Evolutionary conservation across 139 green algal species (phyloP).

Genomic region (Prasinococcaceae sp.): DNA sequence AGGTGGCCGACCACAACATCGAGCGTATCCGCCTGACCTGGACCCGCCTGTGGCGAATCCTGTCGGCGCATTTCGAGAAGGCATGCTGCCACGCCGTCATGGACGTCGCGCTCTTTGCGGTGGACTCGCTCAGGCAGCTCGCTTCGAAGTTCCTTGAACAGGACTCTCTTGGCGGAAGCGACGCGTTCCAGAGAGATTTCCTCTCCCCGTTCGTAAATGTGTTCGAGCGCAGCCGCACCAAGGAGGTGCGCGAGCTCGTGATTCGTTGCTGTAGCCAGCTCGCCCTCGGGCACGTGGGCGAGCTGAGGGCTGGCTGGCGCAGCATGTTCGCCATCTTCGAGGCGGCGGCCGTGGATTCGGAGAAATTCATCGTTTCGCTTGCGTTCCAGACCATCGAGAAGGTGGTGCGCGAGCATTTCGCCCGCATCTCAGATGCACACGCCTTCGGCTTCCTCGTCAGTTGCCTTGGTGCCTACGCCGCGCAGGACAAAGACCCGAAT

Average conservation of each 20-base stretch:
- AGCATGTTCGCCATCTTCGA: slow-evolving; percentile 99
- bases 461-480: slow-evolving; percentile 97
- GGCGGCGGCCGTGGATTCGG: slow-evolving; percentile 53
- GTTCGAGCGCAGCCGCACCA: slow-evolving; percentile 61
- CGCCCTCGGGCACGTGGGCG: slow-evolving; percentile 48
- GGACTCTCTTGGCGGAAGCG: slow-evolving; percentile 95
- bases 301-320: slow-evolving; percentile 97
- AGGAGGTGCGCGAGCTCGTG: slow-evolving; percentile 94
- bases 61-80: slow-evolving; percentile 83
- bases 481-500: slow-evolving; percentile 82
- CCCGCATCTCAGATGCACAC: slow-evolving; percentile 94
- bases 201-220: slow-evolving; percentile 90
- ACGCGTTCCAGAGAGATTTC: slow-evolving; percentile 99
- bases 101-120: slow-evolving; percentile 76
- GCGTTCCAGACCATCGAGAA: slow-evolving; percentile 77
- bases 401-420: slow-evolving; percentile 95
- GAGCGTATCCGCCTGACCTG: slow-evolving; percentile 91
- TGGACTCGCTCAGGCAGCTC: slow-evolving; percentile 64
- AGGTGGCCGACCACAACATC: slow-evolving; percentile 95
- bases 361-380: slow-evolving; percentile 24
- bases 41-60: slow-evolving; percentile 80
- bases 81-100: slow-evolving; percentile 50
- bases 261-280: slow-evolving; percentile 68
- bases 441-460: slow-evolving; percentile 96
- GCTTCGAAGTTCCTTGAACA: slow-evolving; percentile 85